Evolutionary conservation across 768 basidiomycete species (phyloP).

Genomic region (Baorangia bicolor): DNA sequence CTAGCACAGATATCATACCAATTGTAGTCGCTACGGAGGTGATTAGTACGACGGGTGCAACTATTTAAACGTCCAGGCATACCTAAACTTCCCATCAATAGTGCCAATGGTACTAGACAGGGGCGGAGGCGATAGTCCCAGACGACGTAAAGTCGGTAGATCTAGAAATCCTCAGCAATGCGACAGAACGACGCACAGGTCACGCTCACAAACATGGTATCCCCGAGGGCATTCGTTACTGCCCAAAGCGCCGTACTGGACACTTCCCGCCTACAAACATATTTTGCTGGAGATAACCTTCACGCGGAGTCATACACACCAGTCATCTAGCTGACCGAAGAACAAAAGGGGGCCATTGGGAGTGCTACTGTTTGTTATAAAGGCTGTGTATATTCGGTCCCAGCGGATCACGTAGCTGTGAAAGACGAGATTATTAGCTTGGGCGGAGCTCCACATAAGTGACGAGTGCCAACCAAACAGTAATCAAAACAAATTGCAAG

Average conservation of each 20-base stretch:
- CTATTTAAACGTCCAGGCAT: not conserved
- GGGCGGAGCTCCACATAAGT: not conserved
- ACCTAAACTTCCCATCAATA: conserved; percentile 1
- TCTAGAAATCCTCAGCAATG: not conserved
- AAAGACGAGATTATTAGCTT: not conserved
- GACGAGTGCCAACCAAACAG: not conserved
- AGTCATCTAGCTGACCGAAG: not conserved
- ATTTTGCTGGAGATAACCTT: not conserved
- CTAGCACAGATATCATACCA: not conserved
- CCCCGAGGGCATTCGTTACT: conserved; percentile 1
- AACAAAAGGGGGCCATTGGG: conserved; percentile 2
- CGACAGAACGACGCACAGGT: not conserved
- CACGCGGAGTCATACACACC: not conserved
- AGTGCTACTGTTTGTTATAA: conserved; percentile 2
- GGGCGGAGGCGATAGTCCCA: conserved; percentile 2
- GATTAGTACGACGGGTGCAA: not conserved
- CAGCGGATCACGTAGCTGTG: conserved; percentile 6
- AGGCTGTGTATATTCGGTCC: conserved; percentile 5
- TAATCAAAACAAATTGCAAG: conserved; percentile 9
- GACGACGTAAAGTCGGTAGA: conserved; percentile 9
- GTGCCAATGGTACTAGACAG: not conserved
- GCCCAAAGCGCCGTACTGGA: conserved; percentile 6
- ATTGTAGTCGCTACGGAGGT: not conserved
- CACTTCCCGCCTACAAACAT: conserved; percentile 2
- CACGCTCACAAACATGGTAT: conserved; percentile 4